Evolutionary conservation across 495 filamentous ascomycete genomes (phyloP).

Genomic region (Aspergillus baeticus): DNA sequence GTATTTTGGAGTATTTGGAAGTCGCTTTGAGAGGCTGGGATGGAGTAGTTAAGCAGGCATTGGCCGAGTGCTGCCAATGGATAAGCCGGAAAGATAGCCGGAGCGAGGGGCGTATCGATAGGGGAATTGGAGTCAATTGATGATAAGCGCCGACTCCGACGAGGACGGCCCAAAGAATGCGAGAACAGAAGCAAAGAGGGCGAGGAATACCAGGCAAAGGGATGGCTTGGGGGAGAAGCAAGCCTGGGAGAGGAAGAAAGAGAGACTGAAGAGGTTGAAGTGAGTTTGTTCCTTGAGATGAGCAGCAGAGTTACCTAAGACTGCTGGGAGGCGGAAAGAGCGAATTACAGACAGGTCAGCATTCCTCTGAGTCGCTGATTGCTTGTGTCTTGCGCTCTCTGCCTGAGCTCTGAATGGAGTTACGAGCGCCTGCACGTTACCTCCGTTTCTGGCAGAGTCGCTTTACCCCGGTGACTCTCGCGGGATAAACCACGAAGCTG

Average conservation of each 20-base stretch:
- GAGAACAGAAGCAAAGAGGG: slow-evolving; percentile 6
- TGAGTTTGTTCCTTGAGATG: slow-evolving; percentile 6
- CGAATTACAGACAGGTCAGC: neutral
- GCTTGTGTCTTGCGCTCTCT: no score
- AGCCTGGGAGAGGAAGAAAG: slow-evolving; percentile 3
- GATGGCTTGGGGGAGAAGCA: neutral
- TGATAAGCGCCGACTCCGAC: slow-evolving; percentile 19
- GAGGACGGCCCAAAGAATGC: slow-evolving; percentile 5
- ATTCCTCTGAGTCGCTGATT: no score
- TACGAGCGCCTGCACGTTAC: slow-evolving; percentile 2
- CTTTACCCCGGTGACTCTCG: slow-evolving; percentile 23
- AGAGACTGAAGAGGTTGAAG: slow-evolving; percentile 8
- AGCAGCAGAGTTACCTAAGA: slow-evolving; percentile 6
- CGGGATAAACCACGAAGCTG: slow-evolving; percentile 18
- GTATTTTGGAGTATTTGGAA: slow-evolving; percentile 6
- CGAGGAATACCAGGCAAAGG: neutral
- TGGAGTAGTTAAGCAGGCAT: slow-evolving; percentile 11
- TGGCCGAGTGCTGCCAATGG: slow-evolving; percentile 7
- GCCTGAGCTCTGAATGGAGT: neutral
- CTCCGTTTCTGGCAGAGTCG: neutral
- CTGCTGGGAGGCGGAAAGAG: slow-evolving; percentile 7
- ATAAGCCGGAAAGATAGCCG: slow-evolving; percentile 39
- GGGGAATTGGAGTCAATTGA: slow-evolving; percentile 28
- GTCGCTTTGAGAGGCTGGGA: slow-evolving; percentile 2
- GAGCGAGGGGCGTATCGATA: slow-evolving; percentile 20